Evolutionary conservation across 2,329 filamentous ascomycete species (phyloP), one percentile per base, ranked within the genome.

Genomic region (Chaetothyriales sp.): DNA sequence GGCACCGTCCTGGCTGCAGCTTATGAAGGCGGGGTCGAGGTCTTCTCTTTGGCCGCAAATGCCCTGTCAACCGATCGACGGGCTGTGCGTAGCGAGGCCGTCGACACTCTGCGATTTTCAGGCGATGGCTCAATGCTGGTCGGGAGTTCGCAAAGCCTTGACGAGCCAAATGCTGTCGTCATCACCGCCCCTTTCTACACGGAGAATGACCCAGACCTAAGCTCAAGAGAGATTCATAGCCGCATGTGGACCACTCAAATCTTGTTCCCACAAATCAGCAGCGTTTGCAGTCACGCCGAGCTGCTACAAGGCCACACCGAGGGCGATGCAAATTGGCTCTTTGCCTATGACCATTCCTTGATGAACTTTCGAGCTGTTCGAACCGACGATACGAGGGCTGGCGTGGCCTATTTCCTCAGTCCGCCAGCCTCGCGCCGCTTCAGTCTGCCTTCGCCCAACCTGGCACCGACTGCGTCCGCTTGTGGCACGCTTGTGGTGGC

Each of bases 21-120:
- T 6, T 94, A 89, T 66, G 82, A 88, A 62, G 85, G 86, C 51
- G 86, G 86, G n/a, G 89, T 95, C 56, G 89, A 95, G 66, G 85
- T 95, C 0, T 82, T 86, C 25, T 85, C 87, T 4, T 71, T 94
- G 43, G 79, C 78, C 47, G 73, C 82, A 2, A 77, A 74, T 50
- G 80, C 79, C 22, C 62, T 83, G 25, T 67, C 77, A 10, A 85
- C 79, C 0, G 83, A 89, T 59, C 77, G 83, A 61, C 76, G 86
- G 59, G 79, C 85, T 9, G 85, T 90, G 52, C 87, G 89, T 62
- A 90, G 86, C 62, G 82, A 86, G 62, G 77, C 77, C 1, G 83
- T 89, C 4, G 86, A 90, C 63, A 74, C 80, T 2, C 69, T 92
- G 47, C 76, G 80, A 2, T 92, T 92, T 63, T 89, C 86, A 0